Percentiles rank a stretch among this genome's conserved stretches.
Evolutionary conservation across 225 moss, liverwort and hornwort species (phyloP).

Genomic region (Anthoceros angustus): DNA sequence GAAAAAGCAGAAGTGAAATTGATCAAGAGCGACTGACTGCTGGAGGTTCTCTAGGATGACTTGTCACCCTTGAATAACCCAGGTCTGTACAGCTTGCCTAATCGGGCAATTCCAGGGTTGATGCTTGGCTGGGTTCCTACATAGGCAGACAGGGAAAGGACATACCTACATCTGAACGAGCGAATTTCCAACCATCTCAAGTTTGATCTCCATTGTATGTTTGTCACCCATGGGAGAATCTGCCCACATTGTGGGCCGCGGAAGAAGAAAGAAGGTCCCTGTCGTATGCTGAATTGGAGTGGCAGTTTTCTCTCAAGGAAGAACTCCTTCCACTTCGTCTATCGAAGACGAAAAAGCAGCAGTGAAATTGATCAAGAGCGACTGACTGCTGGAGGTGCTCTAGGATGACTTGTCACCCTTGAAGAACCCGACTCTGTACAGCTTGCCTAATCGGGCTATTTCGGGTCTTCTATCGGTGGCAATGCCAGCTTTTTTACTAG

Average conservation of each 20-base stretch:
- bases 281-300: slow-evolving; percentile 64
- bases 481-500: too few relatives aligned
- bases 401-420: too few relatives aligned
- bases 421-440: too few relatives aligned
- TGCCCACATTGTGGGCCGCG: slow-evolving; percentile 64
- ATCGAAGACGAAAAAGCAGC: neutral
- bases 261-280: slow-evolving; percentile 45
- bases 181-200: slow-evolving; percentile 71
- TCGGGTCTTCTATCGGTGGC: slow-evolving; percentile 48
- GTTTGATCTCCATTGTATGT: slow-evolving; percentile 73
- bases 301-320: slow-evolving; percentile 6
- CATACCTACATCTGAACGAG: slow-evolving; percentile 73
- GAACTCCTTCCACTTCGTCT: neutral
- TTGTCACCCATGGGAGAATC: slow-evolving; percentile 79
- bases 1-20: neutral
- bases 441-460: too few relatives aligned
- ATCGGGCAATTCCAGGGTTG: neutral
- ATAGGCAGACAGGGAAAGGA: slow-evolving; percentile 62
- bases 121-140: slow-evolving; percentile 84
- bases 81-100: too few relatives aligned
- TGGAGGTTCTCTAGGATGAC: too few relatives aligned
- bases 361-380: neutral
- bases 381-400: neutral
- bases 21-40: neutral
- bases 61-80: too few relatives aligned